Evolutionary conservation across 2,329 filamentous ascomycete species (phyloP).

Genomic region (Grosmannia clavigera): DNA sequence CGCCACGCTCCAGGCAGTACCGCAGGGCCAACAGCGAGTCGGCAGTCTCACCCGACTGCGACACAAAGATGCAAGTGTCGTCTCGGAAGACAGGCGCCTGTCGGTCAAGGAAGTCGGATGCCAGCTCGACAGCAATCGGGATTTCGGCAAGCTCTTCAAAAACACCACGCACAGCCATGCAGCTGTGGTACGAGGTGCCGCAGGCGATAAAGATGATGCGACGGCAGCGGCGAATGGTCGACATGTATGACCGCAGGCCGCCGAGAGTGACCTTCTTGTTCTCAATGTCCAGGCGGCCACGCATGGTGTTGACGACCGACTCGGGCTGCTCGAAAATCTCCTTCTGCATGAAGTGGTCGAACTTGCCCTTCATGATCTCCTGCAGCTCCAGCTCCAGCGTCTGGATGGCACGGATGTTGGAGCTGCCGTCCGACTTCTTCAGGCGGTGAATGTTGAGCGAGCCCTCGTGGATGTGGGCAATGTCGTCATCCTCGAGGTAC

Average conservation of each 20-base stretch:
- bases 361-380: slow-evolving; percentile 99
- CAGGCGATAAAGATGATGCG: slow-evolving; percentile 98
- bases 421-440: slow-evolving; percentile 91
- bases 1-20: slow-evolving; percentile 96
- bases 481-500: slow-evolving; percentile 98
- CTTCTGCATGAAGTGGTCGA: slow-evolving; percentile 99
- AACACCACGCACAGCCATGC: slow-evolving; percentile 96
- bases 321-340: slow-evolving; percentile 99
- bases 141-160: slow-evolving; percentile 98
- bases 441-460: slow-evolving; percentile 98
- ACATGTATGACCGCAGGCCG: slow-evolving; percentile 90
- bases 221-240: slow-evolving; percentile 90
- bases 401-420: slow-evolving; percentile 95
- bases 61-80: slow-evolving; percentile 97
- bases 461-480: slow-evolving; percentile 98
- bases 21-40: slow-evolving; percentile 94
- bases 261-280: slow-evolving; percentile 95
- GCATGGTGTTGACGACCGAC: slow-evolving; percentile 99
- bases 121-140: slow-evolving; percentile 90
- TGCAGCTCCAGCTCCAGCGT: slow-evolving; percentile 97
- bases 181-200: slow-evolving; percentile 96
- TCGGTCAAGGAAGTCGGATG: slow-evolving; percentile 95
- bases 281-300: slow-evolving; percentile 84
- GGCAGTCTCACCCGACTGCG: slow-evolving; percentile 95
- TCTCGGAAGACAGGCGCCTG: slow-evolving; percentile 97